Base-by-base conservation (phyloP, 129 eudicot genomes). In the Centaurea solstitialis region DNA sequence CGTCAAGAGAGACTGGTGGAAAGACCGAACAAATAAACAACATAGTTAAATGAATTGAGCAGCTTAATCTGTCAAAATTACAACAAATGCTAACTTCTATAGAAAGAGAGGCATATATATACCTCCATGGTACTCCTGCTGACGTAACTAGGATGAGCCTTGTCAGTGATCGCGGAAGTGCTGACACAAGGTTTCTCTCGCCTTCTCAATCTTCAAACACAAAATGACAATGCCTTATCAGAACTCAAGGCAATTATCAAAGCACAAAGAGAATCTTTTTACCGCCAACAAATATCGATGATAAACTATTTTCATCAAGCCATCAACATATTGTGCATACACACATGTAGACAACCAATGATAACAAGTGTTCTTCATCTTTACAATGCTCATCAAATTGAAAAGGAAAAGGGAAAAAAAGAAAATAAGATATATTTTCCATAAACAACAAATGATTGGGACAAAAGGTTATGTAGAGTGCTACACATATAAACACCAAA, bases 81-180 rank as follows among this genome's bases (percentile, higher is more conserved):
- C n/a, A n/a, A n/a, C n/a, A n/a, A n/a, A n/a, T n/a, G n/a, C n/a
- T n/a, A n/a, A n/a, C n/a, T n/a, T n/a, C n/a, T n/a, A n/a, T n/a
- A n/a, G n/a, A n/a, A n/a, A 30, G 35, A 30, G 35, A 30, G 17
- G 12, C 17, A 10, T 35, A 76, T 50, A 11, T 76, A 70, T 91
- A 96, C 99, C 98, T 96, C 99, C 99, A 96, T 47, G 99, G 99
- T 53, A 96, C 99, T 83, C 99, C 99, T 12, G 93, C 90, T 0
- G 99, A 96, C 68, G n/a, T n/a, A n/a, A n/a, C n/a, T n/a, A n/a
- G n/a, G n/a, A n/a, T n/a, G n/a, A n/a, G n/a, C n/a, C n/a, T n/a
- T n/a, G n/a, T n/a, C n/a, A n/a, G n/a, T n/a, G n/a, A n/a, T n/a
- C n/a, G n/a, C n/a, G n/a, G n/a, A n/a, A n/a, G n/a, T n/a, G n/a